Evolutionary conservation across 2,329 filamentous ascomycete genomes (phyloP), one percentile per base, ranked within the genome.

Genomic region (Endoconidiophora laricicola): DNA sequence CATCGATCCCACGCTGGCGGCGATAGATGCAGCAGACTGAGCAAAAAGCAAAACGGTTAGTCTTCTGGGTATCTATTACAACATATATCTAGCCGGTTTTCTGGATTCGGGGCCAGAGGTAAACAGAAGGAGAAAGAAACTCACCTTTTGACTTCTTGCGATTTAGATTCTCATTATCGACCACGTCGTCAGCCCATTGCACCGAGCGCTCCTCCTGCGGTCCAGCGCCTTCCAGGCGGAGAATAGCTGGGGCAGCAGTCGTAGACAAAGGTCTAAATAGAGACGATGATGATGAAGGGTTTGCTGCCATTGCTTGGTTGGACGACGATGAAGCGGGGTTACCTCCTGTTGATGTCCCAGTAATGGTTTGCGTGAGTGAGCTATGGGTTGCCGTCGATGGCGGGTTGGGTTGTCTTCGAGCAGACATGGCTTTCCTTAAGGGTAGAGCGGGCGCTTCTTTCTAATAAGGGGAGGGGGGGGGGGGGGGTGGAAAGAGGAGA

Each of bases 21-120:
- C 95, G 90, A 67, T 95, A 98, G 64, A 98, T 98, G 65, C 91
- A 98, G 73, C 91, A 98, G n/a, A 96, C 91, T 94, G 54, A 24
- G 36, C 9, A 24, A 20, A 12, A 12, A 39, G 33, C 54, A 6
- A 10, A 22, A 22, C 14, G 36, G 10, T 18, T 18, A 18, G 16
- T 18, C 16, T 18, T 18, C 16, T 18, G 16, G 16, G 16, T 18
- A 18, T 18, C 16, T 18, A 18, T 18, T 18, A 2, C 16, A 18
- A 18, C 7, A n/a, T 3, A 14, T 14, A 2, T 23, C 16, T 44
- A 44, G 42, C 42, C 5, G 24, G 2, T 2, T 14, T 4, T 44
- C 3, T 29, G 12, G 6, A 44, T 10, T 33, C 12, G 44, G 43
- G 10, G 36, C 10, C 22, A 23, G 23, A 10, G n/a, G n/a, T 18